Evolutionary conservation across 1,284 basidiomycete genomes (phyloP).

Genomic region (Leucoagaricus sp.): DNA sequence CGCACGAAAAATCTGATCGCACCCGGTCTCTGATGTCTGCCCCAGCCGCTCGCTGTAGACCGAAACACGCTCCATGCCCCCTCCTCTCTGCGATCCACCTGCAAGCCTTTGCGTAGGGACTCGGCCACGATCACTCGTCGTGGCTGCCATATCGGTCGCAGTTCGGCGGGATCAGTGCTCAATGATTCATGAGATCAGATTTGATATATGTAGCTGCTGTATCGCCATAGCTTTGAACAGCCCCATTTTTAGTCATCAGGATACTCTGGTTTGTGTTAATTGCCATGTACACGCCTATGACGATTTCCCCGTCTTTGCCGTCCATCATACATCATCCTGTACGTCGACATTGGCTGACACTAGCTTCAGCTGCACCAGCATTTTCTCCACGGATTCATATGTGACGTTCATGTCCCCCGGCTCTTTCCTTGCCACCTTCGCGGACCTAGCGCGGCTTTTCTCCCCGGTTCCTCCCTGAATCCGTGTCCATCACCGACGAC

Average conservation of each 20-base stretch:
- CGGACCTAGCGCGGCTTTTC: constrained; percentile 13
- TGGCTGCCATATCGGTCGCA: constrained; percentile 9
- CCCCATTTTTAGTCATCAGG: constrained; percentile 3
- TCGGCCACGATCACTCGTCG: background rate
- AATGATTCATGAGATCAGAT: constrained; percentile 2
- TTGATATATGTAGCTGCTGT: constrained; percentile 5
- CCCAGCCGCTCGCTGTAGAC: background rate
- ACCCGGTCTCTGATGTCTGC: constrained; percentile 7
- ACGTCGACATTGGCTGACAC: constrained; percentile 5
- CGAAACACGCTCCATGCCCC: constrained; percentile 1
- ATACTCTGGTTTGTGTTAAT: constrained; percentile 10
- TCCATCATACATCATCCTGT: constrained; percentile 7
- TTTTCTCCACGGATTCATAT: constrained; percentile 5
- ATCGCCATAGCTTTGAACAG: background rate
- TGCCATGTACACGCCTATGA: constrained; percentile 12
- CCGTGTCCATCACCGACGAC: constrained; percentile 14
- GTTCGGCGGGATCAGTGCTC: background rate
- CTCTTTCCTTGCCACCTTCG: background rate
- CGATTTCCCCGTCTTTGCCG: constrained; percentile 1
- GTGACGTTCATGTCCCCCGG: no score
- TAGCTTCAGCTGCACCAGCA: background rate
- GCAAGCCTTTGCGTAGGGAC: background rate
- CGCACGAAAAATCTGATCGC: constrained; percentile 11
- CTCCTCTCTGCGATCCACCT: constrained; percentile 8
- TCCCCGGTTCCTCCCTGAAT: constrained; percentile 18